Conservation (phyloP, 2,329 filamentous ascomycete species). For the Colletotrichum sp. region DNA sequence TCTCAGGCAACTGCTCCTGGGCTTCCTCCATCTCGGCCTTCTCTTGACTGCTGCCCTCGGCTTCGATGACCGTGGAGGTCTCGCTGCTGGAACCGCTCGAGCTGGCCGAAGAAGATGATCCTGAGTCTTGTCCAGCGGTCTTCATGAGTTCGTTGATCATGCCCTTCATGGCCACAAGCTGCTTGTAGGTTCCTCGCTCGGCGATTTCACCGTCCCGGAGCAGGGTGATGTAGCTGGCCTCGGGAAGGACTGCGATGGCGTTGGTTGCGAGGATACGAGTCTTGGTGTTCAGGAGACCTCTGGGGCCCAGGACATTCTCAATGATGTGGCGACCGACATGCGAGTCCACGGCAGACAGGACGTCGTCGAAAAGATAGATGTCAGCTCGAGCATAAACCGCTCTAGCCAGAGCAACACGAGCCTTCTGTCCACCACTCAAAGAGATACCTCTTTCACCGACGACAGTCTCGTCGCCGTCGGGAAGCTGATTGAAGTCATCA, state of each 20-base stretch:
- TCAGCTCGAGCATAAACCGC: slow-evolving; percentile 98
- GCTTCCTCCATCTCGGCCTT: slow-evolving; percentile 76
- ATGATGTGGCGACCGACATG: slow-evolving; percentile 96
- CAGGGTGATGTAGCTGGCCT: slow-evolving; percentile 88
- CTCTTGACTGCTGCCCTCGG: slow-evolving; percentile 53
- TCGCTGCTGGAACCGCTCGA: slow-evolving; percentile 58
- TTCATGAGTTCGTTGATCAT: slow-evolving; percentile 85
- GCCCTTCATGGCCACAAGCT: slow-evolving; percentile 93
- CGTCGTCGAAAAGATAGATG: slow-evolving; percentile 92
- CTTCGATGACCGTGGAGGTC: slow-evolving; percentile 61
- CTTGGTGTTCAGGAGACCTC: slow-evolving; percentile 82
- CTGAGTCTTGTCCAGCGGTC: slow-evolving; percentile 62
- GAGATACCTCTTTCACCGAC: slow-evolving; percentile 98
- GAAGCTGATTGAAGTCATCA: slow-evolving; percentile 90
- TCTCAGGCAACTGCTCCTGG: slow-evolving; percentile 76
- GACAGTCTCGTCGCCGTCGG: slow-evolving; percentile 94
- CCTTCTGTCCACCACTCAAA: slow-evolving; percentile 94
- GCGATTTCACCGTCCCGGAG: slow-evolving; percentile 82
- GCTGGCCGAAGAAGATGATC: slow-evolving; percentile 44
- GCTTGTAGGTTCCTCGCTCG: slow-evolving; percentile 88
- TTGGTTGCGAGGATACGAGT: slow-evolving; percentile 95
- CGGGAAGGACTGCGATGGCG: slow-evolving; percentile 86
- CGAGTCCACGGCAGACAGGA: slow-evolving; percentile 95
- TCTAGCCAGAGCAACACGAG: slow-evolving; percentile 86
- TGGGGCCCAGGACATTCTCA: slow-evolving; percentile 87